phyloP scores from a whole-genome alignment of 345 rosid species.

The Melaleuca quinquenervia region DNA sequence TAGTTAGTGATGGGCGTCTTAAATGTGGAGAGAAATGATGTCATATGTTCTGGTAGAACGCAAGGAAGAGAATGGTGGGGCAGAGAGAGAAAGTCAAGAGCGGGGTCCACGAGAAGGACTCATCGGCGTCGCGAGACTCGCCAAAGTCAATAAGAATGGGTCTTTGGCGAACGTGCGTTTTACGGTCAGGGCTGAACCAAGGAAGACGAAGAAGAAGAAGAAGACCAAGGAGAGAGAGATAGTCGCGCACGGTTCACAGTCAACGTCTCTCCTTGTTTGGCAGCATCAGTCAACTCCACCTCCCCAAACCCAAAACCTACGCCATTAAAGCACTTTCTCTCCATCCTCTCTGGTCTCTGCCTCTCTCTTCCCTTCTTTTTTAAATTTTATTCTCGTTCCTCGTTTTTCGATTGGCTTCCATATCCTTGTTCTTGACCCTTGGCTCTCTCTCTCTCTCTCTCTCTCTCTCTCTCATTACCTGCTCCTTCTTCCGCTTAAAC shows the following conservation, averaged over 20 bases:
- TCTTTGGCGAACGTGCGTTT: not conserved
- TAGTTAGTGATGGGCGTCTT: not conserved
- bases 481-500: not conserved
- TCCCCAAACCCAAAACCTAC: conserved; percentile 13
- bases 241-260: not conserved
- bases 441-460: too few species aligned
- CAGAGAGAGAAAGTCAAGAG: too few species aligned
- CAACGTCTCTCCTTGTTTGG: not conserved
- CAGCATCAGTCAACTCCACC: conserved; percentile 13
- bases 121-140: not conserved
- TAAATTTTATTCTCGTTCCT: not conserved
- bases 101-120: too few species aligned
- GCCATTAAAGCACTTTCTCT: not conserved
- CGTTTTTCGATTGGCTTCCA: not conserved
- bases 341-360: too few species aligned
- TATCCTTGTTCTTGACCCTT: not conserved
- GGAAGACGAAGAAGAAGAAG: not conserved
- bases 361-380: not conserved
- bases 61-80: not conserved
- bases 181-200: not conserved
- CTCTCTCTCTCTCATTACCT: not conserved
- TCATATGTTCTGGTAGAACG: too few species aligned
- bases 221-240: not conserved
- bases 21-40: too few species aligned
- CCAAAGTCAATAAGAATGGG: not conserved